Evolutionary conservation across 306 rosid species (phyloP).

Genomic region (Begonia fuchsioides): DNA sequence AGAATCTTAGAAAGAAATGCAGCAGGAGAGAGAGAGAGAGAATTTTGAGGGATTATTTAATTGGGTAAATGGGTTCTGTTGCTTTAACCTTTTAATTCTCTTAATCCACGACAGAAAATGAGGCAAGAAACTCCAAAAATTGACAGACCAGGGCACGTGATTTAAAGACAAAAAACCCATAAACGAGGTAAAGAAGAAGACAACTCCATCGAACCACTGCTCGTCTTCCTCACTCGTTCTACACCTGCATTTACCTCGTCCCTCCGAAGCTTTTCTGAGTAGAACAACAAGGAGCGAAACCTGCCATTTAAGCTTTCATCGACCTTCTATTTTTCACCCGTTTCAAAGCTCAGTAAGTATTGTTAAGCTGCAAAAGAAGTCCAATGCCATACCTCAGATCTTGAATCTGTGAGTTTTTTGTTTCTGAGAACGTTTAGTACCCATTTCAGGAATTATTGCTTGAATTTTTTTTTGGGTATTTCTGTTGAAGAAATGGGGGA

Average conservation of each 20-base stretch:
- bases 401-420: not conserved
- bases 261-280: not conserved
- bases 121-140: constrained; percentile 1
- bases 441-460: not conserved
- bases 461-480: not conserved
- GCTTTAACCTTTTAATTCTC: too few species aligned
- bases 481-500: too few species aligned
- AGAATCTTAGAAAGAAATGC: too few species aligned
- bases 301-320: not conserved
- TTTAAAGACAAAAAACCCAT: not conserved
- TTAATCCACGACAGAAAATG: not conserved
- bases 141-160: not conserved
- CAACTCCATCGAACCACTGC: not conserved
- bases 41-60: too few species aligned
- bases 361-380: too few species aligned
- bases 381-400: not conserved
- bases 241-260: not conserved
- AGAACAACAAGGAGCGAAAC: not conserved
- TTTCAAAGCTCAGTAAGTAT: not conserved
- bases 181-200: too few species aligned
- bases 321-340: not conserved
- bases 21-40: too few species aligned
- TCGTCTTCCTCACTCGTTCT: not conserved
- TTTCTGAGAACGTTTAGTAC: not conserved
- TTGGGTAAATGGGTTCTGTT: too few species aligned